Conservation (phyloP, 495 filamentous ascomycete species). For the Peziza echinospora region DNA sequence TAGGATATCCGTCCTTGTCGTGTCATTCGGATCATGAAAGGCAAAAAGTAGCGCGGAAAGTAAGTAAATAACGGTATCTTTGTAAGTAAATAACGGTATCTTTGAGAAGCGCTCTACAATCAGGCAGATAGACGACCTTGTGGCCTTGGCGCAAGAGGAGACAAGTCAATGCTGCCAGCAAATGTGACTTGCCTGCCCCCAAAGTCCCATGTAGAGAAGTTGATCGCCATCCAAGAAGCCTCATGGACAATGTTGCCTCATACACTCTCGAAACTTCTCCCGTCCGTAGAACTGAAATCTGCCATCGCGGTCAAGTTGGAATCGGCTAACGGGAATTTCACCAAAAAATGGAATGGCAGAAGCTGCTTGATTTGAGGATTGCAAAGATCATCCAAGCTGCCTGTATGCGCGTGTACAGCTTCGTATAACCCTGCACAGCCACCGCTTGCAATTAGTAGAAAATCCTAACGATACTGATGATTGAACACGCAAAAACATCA, state of each 20-base stretch:
- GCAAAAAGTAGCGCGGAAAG: not conserved
- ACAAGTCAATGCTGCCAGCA: not conserved
- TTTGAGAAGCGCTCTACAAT: not conserved
- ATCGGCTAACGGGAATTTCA: not conserved
- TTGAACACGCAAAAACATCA: no score
- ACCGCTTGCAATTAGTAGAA: no score
- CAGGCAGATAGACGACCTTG: constrained; percentile 1
- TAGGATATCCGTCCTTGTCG: not conserved
- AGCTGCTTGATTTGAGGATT: not conserved
- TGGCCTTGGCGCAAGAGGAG: not conserved
- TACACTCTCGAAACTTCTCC: not conserved
- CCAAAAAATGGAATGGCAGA: not conserved
- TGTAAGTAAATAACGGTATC: not conserved
- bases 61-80: not conserved
- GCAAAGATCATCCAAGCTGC: no score
- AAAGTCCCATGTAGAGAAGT: constrained; percentile 1
- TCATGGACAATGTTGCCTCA: not conserved
- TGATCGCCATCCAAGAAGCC: not conserved
- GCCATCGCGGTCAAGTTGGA: not conserved
- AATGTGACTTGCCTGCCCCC: not conserved
- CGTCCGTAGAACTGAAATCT: not conserved
- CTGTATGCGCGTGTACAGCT: no score
- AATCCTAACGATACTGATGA: no score
- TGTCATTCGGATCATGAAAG: not conserved
- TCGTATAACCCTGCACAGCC: no score